Evolutionary conservation across 345 rosid genomes (phyloP).

Genomic region (Heritiera littoralis): DNA sequence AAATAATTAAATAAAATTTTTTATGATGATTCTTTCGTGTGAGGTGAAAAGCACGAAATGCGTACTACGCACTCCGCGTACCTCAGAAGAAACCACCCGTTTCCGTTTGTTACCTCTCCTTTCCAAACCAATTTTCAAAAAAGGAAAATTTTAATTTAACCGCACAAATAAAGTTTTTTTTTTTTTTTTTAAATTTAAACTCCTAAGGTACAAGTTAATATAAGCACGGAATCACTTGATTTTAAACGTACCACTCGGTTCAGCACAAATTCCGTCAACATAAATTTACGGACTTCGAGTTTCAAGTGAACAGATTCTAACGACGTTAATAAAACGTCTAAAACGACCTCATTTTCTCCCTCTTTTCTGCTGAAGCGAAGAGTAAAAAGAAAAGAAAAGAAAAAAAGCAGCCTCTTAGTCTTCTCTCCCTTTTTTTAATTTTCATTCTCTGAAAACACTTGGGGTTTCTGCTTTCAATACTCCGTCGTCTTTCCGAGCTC

Average conservation of each 20-base stretch:
- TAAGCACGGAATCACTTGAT: not conserved
- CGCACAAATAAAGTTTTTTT: not conserved
- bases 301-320: slow-evolving; percentile 25
- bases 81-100: slow-evolving; percentile 32
- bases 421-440: not conserved
- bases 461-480: not conserved
- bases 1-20: not conserved
- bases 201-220: slow-evolving; percentile 6
- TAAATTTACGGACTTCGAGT: slow-evolving; percentile 2
- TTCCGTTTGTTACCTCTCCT: slow-evolving; percentile 2
- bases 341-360: slow-evolving; percentile 55
- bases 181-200: not conserved
- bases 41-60: slow-evolving; percentile 36
- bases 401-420: slow-evolving; percentile 26
- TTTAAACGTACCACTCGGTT: slow-evolving; percentile 12
- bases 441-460: not conserved
- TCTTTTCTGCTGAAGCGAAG: slow-evolving; percentile 26
- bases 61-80: slow-evolving; percentile 56
- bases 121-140: not conserved
- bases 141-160: not conserved
- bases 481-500: not conserved
- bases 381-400: slow-evolving; percentile 17
- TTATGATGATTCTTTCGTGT: slow-evolving; percentile 10
- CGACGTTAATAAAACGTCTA: slow-evolving; percentile 53
- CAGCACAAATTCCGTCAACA: slow-evolving; percentile 30